phyloP scores from a whole-genome alignment of 345 rosid species.

The Acer campestre region DNA sequence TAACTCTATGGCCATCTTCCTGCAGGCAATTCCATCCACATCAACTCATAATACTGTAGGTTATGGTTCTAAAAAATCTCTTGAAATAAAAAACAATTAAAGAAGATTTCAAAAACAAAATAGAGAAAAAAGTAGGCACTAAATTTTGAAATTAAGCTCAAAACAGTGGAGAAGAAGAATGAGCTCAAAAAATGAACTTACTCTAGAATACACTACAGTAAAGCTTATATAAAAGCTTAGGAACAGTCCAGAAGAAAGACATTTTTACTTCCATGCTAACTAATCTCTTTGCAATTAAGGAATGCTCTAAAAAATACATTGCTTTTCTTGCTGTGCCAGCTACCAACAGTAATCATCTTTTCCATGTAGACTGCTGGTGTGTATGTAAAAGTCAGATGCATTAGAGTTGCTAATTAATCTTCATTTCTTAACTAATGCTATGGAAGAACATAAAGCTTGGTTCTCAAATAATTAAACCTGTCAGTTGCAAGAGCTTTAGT shows the following conservation, averaged over 20 bases:
- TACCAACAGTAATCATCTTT: not conserved
- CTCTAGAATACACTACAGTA: not conserved
- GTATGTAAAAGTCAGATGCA: not conserved
- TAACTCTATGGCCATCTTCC: constrained; percentile 71
- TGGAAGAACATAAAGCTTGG: not conserved
- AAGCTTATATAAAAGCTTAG: not conserved
- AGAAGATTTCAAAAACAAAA: no score
- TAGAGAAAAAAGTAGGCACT: not conserved
- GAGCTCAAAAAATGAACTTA: not conserved
- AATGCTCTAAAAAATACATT: not conserved
- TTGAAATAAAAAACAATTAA: not conserved
- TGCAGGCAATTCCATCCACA: constrained; percentile 26
- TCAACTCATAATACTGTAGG: constrained; percentile 2
- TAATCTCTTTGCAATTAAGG: not conserved
- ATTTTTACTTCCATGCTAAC: not conserved
- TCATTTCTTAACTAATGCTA: not conserved
- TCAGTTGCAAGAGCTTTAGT: not conserved
- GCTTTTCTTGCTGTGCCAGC: not conserved
- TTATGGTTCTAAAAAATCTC: not conserved
- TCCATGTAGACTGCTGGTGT: not conserved
- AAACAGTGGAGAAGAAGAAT: not conserved
- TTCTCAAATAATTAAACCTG: not conserved
- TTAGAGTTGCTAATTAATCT: not conserved
- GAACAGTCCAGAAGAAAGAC: not conserved
- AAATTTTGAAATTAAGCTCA: not conserved